These are phyloP conservation scores for Ashbya aceris DNA, from an alignment of 1,139 yeast species.

Conservation along the genomic window DNA sequence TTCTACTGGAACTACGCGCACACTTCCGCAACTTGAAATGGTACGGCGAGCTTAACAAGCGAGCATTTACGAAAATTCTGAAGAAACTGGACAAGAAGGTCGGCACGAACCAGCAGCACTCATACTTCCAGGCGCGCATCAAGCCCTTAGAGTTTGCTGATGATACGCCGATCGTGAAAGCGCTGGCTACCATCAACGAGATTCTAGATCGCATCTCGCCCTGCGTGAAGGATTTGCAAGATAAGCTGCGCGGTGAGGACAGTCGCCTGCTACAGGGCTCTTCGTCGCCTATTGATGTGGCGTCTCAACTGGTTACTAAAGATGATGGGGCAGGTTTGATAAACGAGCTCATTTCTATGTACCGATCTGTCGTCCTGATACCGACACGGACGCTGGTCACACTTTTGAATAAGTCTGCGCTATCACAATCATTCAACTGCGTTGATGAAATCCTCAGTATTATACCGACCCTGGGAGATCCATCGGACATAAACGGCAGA, in stretches of 20 bases:
- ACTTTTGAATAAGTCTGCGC: conserved; percentile 56
- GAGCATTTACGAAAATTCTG: conserved; percentile 81
- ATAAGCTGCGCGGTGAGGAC: not conserved
- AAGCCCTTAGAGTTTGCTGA: conserved; percentile 70
- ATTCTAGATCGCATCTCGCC: conserved; percentile 44
- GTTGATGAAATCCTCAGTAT: conserved; percentile 45
- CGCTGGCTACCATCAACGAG: conserved; percentile 47
- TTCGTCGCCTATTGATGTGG: conserved; percentile 23
- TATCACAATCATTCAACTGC: conserved; percentile 43
- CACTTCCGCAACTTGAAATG: conserved; percentile 76
- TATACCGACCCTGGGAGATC: conserved; percentile 46
- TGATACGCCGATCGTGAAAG: conserved; percentile 46
- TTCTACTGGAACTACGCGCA: conserved; percentile 69
- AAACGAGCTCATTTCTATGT: conserved; percentile 34
- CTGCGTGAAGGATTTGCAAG: conserved; percentile 12
- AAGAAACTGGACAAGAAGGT: conserved; percentile 86
- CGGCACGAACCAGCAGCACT: conserved; percentile 57
- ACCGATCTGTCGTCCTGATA: conserved; percentile 31
- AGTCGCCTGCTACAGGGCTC: conserved; percentile 1
- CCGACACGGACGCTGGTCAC: conserved; percentile 32
- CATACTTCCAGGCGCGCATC: conserved; percentile 61
- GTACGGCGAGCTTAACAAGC: conserved; percentile 88
- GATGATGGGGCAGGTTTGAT: conserved; percentile 40
- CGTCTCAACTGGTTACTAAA: conserved; percentile 31
- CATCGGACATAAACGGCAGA: conserved; percentile 69